These are phyloP conservation scores for Russula virescens DNA, from an alignment of 768 basidiomycete genomes.

Conservation along the genomic window DNA sequence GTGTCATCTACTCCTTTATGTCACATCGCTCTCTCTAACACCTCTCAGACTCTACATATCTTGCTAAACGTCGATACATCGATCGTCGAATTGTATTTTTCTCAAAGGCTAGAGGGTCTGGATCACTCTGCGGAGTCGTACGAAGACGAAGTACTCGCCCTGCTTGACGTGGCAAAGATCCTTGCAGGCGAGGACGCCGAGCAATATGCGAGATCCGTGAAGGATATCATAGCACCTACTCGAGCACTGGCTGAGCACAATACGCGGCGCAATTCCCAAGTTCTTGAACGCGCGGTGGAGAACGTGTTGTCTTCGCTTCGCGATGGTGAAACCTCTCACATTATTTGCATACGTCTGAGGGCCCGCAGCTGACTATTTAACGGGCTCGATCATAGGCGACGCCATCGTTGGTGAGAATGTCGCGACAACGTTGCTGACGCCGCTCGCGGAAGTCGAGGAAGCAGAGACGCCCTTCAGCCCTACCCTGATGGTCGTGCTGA, in stretches of 20 bases:
- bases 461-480: constrained; percentile 36
- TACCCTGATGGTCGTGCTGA: constrained; percentile 59
- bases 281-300: constrained; percentile 56
- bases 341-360: not conserved
- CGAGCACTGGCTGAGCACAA: constrained; percentile 33
- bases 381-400: not conserved
- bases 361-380: not conserved
- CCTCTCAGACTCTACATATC: constrained; percentile 51
- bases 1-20: constrained; percentile 18
- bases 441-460: constrained; percentile 18
- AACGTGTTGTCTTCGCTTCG: constrained; percentile 46
- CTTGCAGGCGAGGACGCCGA: constrained; percentile 48
- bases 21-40: not conserved
- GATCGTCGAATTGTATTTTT: constrained; percentile 54
- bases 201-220: constrained; percentile 48
- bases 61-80: constrained; percentile 51
- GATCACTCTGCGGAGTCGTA: constrained; percentile 32
- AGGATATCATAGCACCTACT: constrained; percentile 35
- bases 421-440: constrained; percentile 19
- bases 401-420: constrained; percentile 34
- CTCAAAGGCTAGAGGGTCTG: constrained; percentile 38
- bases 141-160: constrained; percentile 39
- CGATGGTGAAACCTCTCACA: constrained; percentile 37
- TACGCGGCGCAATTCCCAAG: constrained; percentile 31
- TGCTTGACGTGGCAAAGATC: constrained; percentile 52